Percentiles rank a stretch among this genome's conserved stretches.
phyloP scores from a whole-genome alignment of 192 early-diverging fungal species.

The Rhizophlyctis rosea region DNA sequence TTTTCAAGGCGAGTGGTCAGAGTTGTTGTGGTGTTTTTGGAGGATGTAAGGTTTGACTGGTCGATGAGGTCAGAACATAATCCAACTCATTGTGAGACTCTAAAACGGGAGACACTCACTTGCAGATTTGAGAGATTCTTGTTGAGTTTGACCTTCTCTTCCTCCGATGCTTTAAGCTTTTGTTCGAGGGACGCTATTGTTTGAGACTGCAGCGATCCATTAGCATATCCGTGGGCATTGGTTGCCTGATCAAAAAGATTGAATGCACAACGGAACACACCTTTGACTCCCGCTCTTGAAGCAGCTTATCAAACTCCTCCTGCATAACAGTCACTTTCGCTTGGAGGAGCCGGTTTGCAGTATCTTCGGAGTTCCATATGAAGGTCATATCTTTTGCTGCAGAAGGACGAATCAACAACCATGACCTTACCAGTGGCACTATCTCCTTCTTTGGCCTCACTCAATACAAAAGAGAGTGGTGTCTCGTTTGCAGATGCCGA shows the following conservation, averaged over 20 bases:
- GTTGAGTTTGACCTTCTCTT: conserved; percentile 35
- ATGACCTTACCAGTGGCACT: conserved; percentile 1
- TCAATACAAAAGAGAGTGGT: background rate
- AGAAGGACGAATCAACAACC: background rate
- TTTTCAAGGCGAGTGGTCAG: conserved; percentile 19
- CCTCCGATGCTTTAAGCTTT: conserved; percentile 45
- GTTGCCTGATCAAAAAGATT: background rate
- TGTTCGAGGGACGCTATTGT: conserved; percentile 37
- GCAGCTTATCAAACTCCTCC: conserved; percentile 45
- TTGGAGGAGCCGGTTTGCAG: conserved; percentile 47
- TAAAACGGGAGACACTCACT: conserved; percentile 11
- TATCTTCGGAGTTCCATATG: conserved; percentile 30
- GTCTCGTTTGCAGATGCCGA: conserved; percentile 9
- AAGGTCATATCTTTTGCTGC: background rate
- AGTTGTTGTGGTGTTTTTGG: conserved; percentile 3
- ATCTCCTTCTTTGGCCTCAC: conserved; percentile 4
- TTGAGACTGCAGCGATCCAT: conserved; percentile 31
- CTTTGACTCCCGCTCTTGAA: conserved; percentile 27
- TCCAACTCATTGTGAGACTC: conserved; percentile 5
- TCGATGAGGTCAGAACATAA: background rate
- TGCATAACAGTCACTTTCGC: conserved; percentile 51
- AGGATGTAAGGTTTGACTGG: background rate
- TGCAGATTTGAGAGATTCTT: conserved; percentile 30
- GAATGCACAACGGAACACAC: conserved; percentile 2
- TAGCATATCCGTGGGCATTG: no score